Conservation (phyloP, 139 green algal species). For the Asterochloris sp. region DNA sequence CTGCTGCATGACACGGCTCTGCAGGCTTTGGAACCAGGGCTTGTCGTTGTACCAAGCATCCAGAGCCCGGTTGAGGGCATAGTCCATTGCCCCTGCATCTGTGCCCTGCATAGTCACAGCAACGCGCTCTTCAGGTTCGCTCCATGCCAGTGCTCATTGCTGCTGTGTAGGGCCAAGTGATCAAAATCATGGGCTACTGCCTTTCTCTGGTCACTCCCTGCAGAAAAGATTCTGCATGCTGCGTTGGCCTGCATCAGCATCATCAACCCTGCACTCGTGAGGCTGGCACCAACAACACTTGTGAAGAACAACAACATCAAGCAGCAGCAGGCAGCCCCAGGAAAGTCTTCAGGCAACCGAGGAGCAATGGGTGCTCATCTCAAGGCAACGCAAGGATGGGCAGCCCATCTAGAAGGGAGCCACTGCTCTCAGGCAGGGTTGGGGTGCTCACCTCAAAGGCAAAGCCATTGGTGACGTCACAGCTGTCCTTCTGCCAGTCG, state of each 20-base stretch:
- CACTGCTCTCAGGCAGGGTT: neutral
- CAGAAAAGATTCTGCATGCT: too few species aligned
- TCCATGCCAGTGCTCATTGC: too few species aligned
- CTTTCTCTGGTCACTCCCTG: too few species aligned
- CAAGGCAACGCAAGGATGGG: neutral
- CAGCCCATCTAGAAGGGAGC: neutral
- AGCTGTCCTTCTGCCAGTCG: constrained; percentile 58
- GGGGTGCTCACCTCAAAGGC: constrained; percentile 66
- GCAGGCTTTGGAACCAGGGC: constrained; percentile 26
- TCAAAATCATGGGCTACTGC: too few species aligned
- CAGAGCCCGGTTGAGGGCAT: constrained; percentile 76
- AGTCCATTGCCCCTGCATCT: constrained; percentile 85
- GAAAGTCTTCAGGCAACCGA: neutral
- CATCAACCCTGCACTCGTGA: too few species aligned
- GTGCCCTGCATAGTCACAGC: constrained; percentile 48
- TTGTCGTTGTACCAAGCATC: constrained; percentile 48
- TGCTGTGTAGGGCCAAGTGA: too few species aligned
- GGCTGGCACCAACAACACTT: too few species aligned
- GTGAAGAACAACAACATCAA: too few species aligned
- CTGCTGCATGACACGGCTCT: constrained; percentile 42
- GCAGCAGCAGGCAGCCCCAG: neutral
- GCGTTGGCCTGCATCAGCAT: too few species aligned
- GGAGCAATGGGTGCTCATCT: too few species aligned
- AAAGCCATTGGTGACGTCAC: constrained; percentile 81
- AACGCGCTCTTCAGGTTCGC: too few species aligned